Conservation (phyloP, 108 stramenopile species). For the Pseudonitzschia pungens region DNA sequence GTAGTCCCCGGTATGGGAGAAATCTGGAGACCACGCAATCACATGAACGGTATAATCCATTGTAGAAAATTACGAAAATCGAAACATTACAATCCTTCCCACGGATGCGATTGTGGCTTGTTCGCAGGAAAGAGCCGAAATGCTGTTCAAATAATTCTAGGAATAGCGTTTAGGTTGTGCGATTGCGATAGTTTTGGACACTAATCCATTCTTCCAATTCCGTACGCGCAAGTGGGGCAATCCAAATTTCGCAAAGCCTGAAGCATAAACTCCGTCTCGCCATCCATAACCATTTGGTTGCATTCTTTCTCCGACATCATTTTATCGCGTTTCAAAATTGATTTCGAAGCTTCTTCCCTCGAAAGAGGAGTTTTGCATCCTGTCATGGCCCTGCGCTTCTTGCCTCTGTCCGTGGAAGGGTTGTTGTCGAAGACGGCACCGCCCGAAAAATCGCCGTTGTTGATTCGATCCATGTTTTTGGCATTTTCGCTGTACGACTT, state of each 20-base stretch:
- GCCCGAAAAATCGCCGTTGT: conserved; percentile 51
- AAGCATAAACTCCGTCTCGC: conserved; percentile 59
- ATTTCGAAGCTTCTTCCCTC: conserved; percentile 41
- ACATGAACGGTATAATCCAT: too few species aligned
- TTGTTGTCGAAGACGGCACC: conserved; percentile 61
- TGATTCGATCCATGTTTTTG: conserved; percentile 48
- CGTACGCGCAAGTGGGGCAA: conserved; percentile 65
- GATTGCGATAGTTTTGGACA: too few species aligned
- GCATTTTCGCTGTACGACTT: conserved; percentile 56
- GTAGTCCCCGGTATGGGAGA: too few species aligned
- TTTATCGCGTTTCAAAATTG: conserved; percentile 23
- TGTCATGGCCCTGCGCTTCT: conserved; percentile 50
- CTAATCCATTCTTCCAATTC: conserved; percentile 28
- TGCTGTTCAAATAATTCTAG: too few species aligned
- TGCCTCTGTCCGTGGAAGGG: conserved; percentile 41
- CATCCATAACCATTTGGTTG: conserved; percentile 49
- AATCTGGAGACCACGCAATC: too few species aligned
- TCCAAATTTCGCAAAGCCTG: conserved; percentile 52
- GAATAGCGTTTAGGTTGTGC: too few species aligned
- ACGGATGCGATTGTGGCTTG: too few species aligned
- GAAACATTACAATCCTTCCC: too few species aligned
- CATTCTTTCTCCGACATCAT: conserved; percentile 41
- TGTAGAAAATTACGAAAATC: too few species aligned
- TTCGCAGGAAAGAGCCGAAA: too few species aligned
- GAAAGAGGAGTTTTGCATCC: conserved; percentile 53